These are phyloP conservation scores for Leccinum sublutescens DNA, from an alignment of 768 basidiomycete species.

Conservation along the genomic window DNA sequence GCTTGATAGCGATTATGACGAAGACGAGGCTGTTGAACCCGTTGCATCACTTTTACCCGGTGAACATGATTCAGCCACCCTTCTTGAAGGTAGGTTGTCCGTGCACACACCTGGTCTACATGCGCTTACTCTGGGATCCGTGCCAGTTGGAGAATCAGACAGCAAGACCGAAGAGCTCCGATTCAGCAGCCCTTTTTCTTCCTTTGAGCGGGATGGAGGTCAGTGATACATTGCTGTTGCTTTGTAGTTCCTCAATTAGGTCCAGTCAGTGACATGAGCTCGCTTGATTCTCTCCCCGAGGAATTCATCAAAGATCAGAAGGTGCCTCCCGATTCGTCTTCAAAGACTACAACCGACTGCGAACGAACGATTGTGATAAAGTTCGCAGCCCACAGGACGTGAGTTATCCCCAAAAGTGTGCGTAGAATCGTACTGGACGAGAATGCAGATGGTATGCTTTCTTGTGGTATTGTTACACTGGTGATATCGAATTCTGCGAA, in stretches of 20 bases:
- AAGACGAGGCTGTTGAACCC: slow-evolving; percentile 6
- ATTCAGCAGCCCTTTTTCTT: slow-evolving; percentile 1
- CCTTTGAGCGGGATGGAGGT: slow-evolving; percentile 12
- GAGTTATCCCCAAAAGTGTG: not conserved
- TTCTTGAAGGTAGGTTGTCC: slow-evolving; percentile 3
- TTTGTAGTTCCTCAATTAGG: slow-evolving; percentile 5
- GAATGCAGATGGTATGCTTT: slow-evolving; percentile 23
- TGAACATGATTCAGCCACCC: not conserved
- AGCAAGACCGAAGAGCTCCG: not conserved
- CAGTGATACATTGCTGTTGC: not conserved
- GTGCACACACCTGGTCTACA: not conserved
- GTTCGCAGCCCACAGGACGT: slow-evolving; percentile 22
- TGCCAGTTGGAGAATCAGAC: slow-evolving; percentile 9
- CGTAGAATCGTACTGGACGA: not conserved
- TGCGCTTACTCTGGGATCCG: not conserved
- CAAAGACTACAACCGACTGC: not conserved
- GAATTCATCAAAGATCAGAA: slow-evolving; percentile 5
- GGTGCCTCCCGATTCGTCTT: not conserved
- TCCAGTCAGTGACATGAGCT: slow-evolving; percentile 6
- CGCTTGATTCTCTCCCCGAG: not conserved
- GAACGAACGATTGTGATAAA: slow-evolving; percentile 4
- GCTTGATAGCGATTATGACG: slow-evolving; percentile 28
- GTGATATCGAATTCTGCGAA: slow-evolving; percentile 14
- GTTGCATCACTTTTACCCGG: not conserved
- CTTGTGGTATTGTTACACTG: slow-evolving; percentile 28